Evolutionary conservation across 176 grass and related monocot genomes (phyloP).

Genomic region (Musa beccarii): DNA sequence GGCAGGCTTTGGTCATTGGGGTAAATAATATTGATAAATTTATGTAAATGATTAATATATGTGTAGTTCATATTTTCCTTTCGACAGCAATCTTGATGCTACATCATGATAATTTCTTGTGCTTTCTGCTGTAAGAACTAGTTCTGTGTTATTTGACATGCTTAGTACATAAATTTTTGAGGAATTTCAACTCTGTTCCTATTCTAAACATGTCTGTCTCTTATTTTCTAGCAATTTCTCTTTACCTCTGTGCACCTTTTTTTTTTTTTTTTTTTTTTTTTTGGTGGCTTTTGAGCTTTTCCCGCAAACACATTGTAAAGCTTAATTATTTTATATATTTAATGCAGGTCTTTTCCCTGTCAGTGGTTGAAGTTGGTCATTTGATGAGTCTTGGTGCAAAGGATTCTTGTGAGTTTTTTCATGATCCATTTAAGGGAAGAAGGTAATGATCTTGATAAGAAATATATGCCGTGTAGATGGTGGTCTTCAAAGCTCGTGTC

Average conservation of each 20-base stretch:
- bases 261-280: not conserved
- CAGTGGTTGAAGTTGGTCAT: constrained; percentile 68
- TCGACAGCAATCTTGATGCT: not conserved
- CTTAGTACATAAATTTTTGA: no score
- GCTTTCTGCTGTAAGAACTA: not conserved
- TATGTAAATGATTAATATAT: no score
- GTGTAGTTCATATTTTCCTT: no score
- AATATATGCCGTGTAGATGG: not conserved
- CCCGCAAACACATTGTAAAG: not conserved
- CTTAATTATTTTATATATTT: constrained; percentile 5
- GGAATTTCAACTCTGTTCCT: not conserved
- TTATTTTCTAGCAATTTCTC: not conserved
- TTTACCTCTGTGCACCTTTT: not conserved
- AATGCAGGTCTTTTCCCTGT: constrained; percentile 69
- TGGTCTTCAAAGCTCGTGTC: not conserved
- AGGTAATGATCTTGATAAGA: constrained; percentile 30
- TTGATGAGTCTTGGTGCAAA: constrained; percentile 65
- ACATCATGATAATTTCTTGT: not conserved
- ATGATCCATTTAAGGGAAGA: constrained; percentile 79
- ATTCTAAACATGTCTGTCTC: not conserved
- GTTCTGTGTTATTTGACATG: not conserved
- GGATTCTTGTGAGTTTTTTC: constrained; percentile 90
- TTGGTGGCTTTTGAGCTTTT: not conserved
- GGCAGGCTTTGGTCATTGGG: not conserved
- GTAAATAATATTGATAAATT: no score